Percentiles rank a stretch among this genome's conserved stretches.
Conservation (phyloP, 805 yeast species). For the Babjeviella inositovora region DNA sequence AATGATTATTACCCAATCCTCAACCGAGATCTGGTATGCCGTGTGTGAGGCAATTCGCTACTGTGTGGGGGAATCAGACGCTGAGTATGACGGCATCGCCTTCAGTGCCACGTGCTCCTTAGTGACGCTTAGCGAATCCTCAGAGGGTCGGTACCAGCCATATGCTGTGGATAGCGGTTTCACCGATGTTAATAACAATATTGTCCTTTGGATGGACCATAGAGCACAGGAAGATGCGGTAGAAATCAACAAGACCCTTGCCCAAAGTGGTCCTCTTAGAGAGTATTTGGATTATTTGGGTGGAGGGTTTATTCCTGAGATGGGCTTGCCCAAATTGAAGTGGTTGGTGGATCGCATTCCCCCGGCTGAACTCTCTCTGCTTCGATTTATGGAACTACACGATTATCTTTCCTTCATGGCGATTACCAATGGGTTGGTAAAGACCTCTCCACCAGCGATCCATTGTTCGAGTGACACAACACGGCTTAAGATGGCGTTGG, state of each 20-base stretch:
- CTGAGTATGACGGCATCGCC: conserved; percentile 11
- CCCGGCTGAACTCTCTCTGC: conserved; percentile 4
- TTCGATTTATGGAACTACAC: conserved; percentile 32
- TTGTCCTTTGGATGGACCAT: conserved; percentile 48
- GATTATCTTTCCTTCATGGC: conserved; percentile 19
- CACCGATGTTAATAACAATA: conserved; percentile 13
- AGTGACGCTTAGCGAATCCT: conserved; percentile 19
- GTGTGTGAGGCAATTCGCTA: conserved; percentile 8
- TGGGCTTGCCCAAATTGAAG: conserved; percentile 38
- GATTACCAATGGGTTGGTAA: conserved; percentile 6
- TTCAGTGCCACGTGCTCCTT: conserved; percentile 46
- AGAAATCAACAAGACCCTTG: conserved; percentile 10
- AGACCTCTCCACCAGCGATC: conserved; percentile 1
- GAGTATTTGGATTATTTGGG: conserved; percentile 13
- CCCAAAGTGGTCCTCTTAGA: too few relatives aligned
- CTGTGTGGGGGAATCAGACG: neutral
- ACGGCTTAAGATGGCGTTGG: conserved; percentile 20
- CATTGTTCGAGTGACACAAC: conserved; percentile 2
- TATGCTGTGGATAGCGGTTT: conserved; percentile 12
- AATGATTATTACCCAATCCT: conserved; percentile 18
- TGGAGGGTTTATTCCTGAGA: conserved; percentile 33
- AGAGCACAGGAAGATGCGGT: conserved; percentile 17
- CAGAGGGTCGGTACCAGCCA: conserved; percentile 9
- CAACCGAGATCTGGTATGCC: conserved; percentile 17
- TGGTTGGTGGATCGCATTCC: conserved; percentile 14